phyloP scores from a whole-genome alignment of 2,329 filamentous ascomycete genomes.

The Colletotrichum higginsianum region DNA sequence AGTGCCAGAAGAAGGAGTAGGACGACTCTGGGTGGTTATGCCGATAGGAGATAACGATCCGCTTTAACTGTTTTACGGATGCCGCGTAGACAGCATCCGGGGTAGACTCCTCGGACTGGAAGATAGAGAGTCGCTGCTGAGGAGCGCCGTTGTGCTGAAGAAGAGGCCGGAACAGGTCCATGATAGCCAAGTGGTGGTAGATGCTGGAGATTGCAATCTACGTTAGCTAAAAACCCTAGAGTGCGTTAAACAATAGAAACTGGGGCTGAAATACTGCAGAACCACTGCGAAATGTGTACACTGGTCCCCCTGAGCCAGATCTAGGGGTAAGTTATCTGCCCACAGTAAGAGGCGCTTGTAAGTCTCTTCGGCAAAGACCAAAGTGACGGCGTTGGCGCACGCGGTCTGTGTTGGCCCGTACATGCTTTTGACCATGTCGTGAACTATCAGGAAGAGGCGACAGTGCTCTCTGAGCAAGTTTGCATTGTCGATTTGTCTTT shows the following conservation, averaged over 20 bases:
- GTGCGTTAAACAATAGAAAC: too few species aligned
- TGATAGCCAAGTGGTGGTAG: constrained; percentile 55
- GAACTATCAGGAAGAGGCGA: constrained; percentile 55
- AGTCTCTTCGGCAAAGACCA: constrained; percentile 53
- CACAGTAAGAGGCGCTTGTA: constrained; percentile 57
- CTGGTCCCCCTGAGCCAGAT: constrained; percentile 46
- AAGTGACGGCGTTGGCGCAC: constrained; percentile 23
- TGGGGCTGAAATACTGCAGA: constrained; percentile 51
- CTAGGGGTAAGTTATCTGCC: constrained; percentile 51
- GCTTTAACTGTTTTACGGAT: constrained; percentile 56
- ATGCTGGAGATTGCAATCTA: constrained; percentile 47
- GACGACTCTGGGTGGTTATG: constrained; percentile 50
- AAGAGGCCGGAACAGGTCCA: constrained; percentile 53
- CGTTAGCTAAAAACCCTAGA: background rate
- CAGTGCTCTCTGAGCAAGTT: constrained; percentile 42
- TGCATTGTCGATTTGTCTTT: background rate
- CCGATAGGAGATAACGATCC: constrained; percentile 55
- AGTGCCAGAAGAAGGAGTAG: constrained; percentile 58
- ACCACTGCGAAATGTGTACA: constrained; percentile 52
- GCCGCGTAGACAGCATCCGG: constrained; percentile 51
- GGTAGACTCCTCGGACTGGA: constrained; percentile 48
- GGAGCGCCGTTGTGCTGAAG: constrained; percentile 25
- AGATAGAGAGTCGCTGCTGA: constrained; percentile 47
- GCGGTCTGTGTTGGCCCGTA: constrained; percentile 36
- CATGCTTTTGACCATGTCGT: constrained; percentile 50